A percentile compares a stretch with the other conserved stretches of the same genome.
Conservation (phyloP, 306 rosid genomes). For the Gleditsia sinensis region DNA sequence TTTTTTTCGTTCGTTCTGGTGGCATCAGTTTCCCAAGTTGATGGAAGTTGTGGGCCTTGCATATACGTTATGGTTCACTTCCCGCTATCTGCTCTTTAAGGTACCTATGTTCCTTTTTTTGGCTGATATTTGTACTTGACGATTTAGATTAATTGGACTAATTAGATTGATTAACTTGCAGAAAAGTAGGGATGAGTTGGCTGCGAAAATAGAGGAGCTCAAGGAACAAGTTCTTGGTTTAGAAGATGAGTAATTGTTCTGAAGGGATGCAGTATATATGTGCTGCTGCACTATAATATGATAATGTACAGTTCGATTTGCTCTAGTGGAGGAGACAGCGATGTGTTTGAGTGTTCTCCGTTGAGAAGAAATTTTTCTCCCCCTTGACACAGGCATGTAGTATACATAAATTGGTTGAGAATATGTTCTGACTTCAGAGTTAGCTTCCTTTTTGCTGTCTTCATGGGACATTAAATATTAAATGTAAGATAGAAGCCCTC, state of each 20-base stretch:
- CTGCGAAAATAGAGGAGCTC: constrained; percentile 63
- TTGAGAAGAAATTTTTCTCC: not conserved
- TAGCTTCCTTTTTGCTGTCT: too few relatives aligned
- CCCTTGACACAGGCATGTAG: not conserved
- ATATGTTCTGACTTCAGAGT: too few relatives aligned
- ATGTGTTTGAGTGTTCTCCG: constrained; percentile 22
- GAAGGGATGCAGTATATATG: not conserved
- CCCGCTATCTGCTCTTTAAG: constrained; percentile 87
- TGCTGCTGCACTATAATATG: not conserved
- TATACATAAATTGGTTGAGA: constrained; percentile 11
- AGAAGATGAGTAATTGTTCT: constrained; percentile 43
- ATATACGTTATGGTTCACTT: constrained; percentile 76
- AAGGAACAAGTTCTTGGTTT: constrained; percentile 75
- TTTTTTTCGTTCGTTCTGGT: constrained; percentile 5
- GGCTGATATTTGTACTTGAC: not conserved
- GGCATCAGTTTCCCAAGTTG: constrained; percentile 76
- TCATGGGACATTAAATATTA: too few relatives aligned
- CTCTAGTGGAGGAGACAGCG: not conserved
- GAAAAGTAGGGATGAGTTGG: constrained; percentile 81
- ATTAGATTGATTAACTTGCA: constrained; percentile 40
- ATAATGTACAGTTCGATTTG: constrained; percentile 43
- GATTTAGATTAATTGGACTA: not conserved
- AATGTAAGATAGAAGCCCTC: too few relatives aligned
- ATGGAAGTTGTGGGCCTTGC: constrained; percentile 87
- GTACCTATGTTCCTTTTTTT: constrained; percentile 36